These are phyloP conservation scores for Leishmania turanica DNA, from an alignment of 208 protist species.

Conservation along the genomic window DNA sequence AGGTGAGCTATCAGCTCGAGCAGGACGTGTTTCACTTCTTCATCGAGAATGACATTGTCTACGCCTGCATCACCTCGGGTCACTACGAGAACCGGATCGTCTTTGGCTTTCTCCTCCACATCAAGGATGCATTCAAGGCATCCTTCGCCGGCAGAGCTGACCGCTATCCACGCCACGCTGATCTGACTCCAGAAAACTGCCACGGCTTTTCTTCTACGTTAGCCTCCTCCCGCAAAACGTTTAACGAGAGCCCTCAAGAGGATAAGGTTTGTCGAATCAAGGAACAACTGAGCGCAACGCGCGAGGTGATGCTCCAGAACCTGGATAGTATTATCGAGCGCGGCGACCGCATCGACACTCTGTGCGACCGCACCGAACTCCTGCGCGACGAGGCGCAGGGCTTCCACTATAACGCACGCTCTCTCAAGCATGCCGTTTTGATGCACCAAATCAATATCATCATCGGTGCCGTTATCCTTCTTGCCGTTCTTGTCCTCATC, in stretches of 20 bases:
- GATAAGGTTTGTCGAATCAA: slow-evolving; percentile 79
- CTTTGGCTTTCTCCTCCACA: slow-evolving; percentile 71
- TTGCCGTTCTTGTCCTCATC: slow-evolving; percentile 62
- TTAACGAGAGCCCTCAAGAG: slow-evolving; percentile 70
- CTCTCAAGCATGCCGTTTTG: slow-evolving; percentile 56
- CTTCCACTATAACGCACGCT: slow-evolving; percentile 59
- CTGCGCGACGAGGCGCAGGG: slow-evolving; percentile 64
- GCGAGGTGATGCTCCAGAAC: slow-evolving; percentile 85
- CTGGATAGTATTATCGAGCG: slow-evolving; percentile 82
- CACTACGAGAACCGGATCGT: slow-evolving; percentile 59
- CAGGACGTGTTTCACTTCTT: slow-evolving; percentile 78
- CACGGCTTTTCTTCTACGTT: slow-evolving; percentile 48
- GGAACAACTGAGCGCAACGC: slow-evolving; percentile 72
- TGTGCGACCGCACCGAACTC: slow-evolving; percentile 81
- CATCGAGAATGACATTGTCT: slow-evolving; percentile 84
- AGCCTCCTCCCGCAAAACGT: slow-evolving; percentile 31
- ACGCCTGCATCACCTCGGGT: slow-evolving; percentile 62
- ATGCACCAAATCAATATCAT: slow-evolving; percentile 74
- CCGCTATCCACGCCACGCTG: slow-evolving; percentile 47
- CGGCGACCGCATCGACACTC: slow-evolving; percentile 80
- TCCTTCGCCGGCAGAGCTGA: slow-evolving; percentile 57
- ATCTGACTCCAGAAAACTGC: slow-evolving; percentile 49
- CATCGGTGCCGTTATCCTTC: slow-evolving; percentile 51
- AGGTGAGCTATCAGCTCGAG: slow-evolving; percentile 83
- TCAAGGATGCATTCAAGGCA: slow-evolving; percentile 71